A percentile compares a stretch with the other conserved stretches of the same genome.
Evolutionary conservation across 2,329 filamentous ascomycete genomes (phyloP).

Genomic region (Phaeosphaeria sp.): DNA sequence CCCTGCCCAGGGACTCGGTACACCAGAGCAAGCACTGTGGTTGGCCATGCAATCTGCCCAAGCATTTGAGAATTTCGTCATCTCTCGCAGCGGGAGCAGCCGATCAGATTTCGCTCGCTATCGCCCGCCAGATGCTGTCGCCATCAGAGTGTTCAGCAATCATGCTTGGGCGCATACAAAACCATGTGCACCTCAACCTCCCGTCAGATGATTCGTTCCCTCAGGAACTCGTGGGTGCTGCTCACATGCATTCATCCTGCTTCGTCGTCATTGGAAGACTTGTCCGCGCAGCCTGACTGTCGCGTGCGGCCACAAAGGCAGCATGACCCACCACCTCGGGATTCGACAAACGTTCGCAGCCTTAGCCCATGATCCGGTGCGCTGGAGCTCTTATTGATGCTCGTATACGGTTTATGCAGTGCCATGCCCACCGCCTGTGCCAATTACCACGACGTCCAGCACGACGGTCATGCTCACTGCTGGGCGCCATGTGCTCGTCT

Average conservation of each 20-base stretch:
- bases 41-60: slow-evolving; percentile 21
- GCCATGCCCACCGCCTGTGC: slow-evolving; percentile 19
- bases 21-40: slow-evolving; percentile 24
- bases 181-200: background rate
- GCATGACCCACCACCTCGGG: slow-evolving; percentile 21
- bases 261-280: slow-evolving; percentile 6
- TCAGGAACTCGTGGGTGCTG: background rate
- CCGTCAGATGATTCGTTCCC: background rate
- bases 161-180: background rate
- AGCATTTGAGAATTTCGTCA: slow-evolving; percentile 21
- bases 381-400: slow-evolving; percentile 4
- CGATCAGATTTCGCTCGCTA: slow-evolving; percentile 19
- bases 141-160: background rate
- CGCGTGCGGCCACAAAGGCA: slow-evolving; percentile 23
- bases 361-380: slow-evolving; percentile 5
- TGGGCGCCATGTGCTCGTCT: slow-evolving; percentile 21
- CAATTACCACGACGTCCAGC: slow-evolving; percentile 15
- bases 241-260: slow-evolving; percentile 6
- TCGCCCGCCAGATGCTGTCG: background rate
- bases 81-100: slow-evolving; percentile 35
- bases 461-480: slow-evolving; percentile 10
- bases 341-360: slow-evolving; percentile 9
- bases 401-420: slow-evolving; percentile 31
- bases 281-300: slow-evolving; percentile 21
- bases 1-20: slow-evolving; percentile 36